Base-by-base conservation (phyloP, 1,139 yeast genomes). In the Hyphopichia fennica region DNA sequence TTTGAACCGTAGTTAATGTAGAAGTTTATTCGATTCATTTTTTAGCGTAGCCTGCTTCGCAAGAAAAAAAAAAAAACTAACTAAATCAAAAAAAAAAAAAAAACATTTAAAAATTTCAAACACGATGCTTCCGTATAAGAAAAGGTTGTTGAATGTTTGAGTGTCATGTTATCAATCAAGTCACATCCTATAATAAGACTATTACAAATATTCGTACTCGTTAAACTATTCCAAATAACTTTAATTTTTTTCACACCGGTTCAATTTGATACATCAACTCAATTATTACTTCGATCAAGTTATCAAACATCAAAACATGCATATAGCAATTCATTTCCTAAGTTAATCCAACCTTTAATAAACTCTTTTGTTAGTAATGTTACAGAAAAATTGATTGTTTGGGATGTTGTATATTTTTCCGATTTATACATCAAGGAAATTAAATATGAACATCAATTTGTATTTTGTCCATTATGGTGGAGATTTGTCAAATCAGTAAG, bases 331-430 rank as follows among this genome's bases (percentile, higher is more conserved):
- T 10, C 15, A n/a, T 15, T 30, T 22, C 22, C 30, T 7, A 3
- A 9, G n/a, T 3, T 14, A 14, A 14, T 20, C 5, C 16, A 27
- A 11, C 25, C 39, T 22, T 9, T 35, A 13, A 13, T 34, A 2
- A 17, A 13, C 13, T 22, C 34, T 5, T 4, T 51, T 8, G 32
- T 52, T 14, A 47, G 46, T 6, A 45, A 56, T 23, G 45, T 71
- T 1, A 62, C 75, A 35, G 69, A 78, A 37, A 79, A 81, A 45
- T 67, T 87, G 8, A 67, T 87, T 27, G 75, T 83, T 6, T 91
- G 98, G 98, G 99, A 93, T 60, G 75, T 84, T 2, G 95, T 90
- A 0, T 89, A 84, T 61, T 90, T 87, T 56, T 62, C 79, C 20
- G 80, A 82, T 39, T 57, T 82, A 37, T 80, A 86, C 31, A 58